Base-by-base conservation (phyloP, 805 yeast genomes). In the Zygosaccharomyces bailii region DNA sequence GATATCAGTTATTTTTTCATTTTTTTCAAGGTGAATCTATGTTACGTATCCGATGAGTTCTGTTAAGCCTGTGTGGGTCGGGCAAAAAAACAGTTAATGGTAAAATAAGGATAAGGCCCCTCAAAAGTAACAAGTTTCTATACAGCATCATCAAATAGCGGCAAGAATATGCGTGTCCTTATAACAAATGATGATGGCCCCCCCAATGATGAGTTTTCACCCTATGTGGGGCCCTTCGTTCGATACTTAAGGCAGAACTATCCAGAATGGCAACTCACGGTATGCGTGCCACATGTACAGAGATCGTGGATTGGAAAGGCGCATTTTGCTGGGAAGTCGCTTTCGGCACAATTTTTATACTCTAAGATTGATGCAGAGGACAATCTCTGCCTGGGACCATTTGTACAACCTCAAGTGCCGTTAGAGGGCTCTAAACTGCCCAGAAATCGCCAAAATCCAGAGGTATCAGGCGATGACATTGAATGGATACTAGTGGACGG, bases 241-340 rank as follows among this genome's bases (percentile, higher is more conserved):
- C 84, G 84, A 50, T 85, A 86, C 38, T 72, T 90, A 36, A 60
- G 62, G 35, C 61, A 71, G 33, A 55, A 70, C 42, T 46, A 52
- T 32, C 86, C 96, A 4, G 80, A 86, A 60, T 91, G 98, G 98
- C 78, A 84, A 20, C 66, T 90, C 24, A 80, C 89, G 18, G 80
- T 90, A 16, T 89, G 84, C 20, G 83, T 93, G 2, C 99, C 99
- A 9, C 68, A 72, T 48, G 76, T 80, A 42, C 95, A 87, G 54
- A 69, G 93, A 55, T 90, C 97, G 10, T 93, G 99, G 99, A 91
- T 89, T 45, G 96, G 96, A 29, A 93, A 93, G 64, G 98, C 99
- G 4, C 97, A 90, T 69, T 80, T 93, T 57, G 95, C 95, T 0
- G 91, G 88, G 5, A 74, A 76, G 50, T 75, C 78, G 20, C 69